These are phyloP conservation scores for Penicillium sp. DNA, from an alignment of 2,329 filamentous ascomycete species.

Conservation along the genomic window DNA sequence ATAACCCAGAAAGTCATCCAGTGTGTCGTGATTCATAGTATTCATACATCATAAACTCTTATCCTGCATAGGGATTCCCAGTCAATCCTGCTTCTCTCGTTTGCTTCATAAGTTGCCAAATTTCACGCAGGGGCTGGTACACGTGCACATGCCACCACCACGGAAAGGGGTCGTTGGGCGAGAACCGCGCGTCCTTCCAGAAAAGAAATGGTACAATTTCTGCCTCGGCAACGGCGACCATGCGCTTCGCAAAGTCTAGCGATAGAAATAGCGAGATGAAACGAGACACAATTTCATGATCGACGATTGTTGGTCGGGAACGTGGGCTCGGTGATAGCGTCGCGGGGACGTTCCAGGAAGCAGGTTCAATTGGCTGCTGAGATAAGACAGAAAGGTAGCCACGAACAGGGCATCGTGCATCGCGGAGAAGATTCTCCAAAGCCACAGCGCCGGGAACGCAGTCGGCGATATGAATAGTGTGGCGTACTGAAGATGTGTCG, in stretches of 20 bases:
- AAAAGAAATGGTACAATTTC: slow-evolving; percentile 37
- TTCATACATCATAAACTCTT: background rate
- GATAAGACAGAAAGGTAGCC: slow-evolving; percentile 30
- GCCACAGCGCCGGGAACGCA: slow-evolving; percentile 32
- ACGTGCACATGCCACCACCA: slow-evolving; percentile 59
- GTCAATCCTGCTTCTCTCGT: slow-evolving; percentile 38
- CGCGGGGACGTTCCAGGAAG: slow-evolving; percentile 2
- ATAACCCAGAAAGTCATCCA: background rate
- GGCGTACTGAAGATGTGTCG: slow-evolving; percentile 31
- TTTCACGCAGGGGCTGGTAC: slow-evolving; percentile 51
- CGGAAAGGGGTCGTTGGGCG: slow-evolving; percentile 56
- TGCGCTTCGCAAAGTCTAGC: background rate
- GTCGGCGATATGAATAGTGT: slow-evolving; percentile 34
- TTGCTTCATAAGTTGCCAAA: slow-evolving; percentile 41
- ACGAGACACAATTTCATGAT: background rate
- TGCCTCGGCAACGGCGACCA: slow-evolving; percentile 1
- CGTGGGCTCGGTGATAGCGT: slow-evolving; percentile 11
- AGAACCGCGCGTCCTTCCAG: slow-evolving; percentile 59
- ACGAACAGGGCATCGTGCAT: slow-evolving; percentile 26
- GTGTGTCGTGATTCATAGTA: slow-evolving; percentile 3
- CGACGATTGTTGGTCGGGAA: background rate
- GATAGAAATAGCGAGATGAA: slow-evolving; percentile 4
- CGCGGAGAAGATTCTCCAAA: slow-evolving; percentile 29
- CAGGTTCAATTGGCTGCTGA: slow-evolving; percentile 12
- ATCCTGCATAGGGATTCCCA: background rate